Evolutionary conservation across 1,139 yeast genomes (phyloP).

Genomic region (Lodderomyces parapsilosis): DNA sequence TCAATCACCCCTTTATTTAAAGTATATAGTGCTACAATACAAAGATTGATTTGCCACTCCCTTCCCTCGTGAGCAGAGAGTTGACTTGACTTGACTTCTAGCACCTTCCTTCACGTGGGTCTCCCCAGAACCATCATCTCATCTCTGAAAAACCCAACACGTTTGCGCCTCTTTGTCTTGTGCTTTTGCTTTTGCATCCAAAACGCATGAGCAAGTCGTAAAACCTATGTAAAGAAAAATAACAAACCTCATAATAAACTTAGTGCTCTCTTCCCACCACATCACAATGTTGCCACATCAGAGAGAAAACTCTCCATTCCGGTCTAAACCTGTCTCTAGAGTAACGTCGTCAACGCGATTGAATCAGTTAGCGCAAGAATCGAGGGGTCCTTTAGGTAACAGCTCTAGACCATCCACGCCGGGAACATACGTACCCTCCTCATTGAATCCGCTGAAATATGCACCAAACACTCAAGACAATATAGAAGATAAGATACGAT

Average conservation of each 20-base stretch:
- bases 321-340: slow-evolving; percentile 35
- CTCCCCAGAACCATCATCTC: too few relatives aligned
- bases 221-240: too few relatives aligned
- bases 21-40: not conserved
- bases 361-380: slow-evolving; percentile 19
- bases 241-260: too few relatives aligned
- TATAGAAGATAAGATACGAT: slow-evolving; percentile 17
- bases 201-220: too few relatives aligned
- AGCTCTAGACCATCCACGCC: slow-evolving; percentile 27
- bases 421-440: slow-evolving; percentile 33
- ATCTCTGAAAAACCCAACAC: too few relatives aligned
- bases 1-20: not conserved
- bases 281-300: slow-evolving; percentile 22
- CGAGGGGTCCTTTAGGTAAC: not conserved
- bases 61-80: not conserved
- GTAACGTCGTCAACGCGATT: slow-evolving; percentile 34
- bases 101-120: too few relatives aligned
- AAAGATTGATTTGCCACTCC: not conserved
- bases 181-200: too few relatives aligned
- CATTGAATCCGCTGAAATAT: slow-evolving; percentile 39
- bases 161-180: too few relatives aligned
- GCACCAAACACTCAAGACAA: slow-evolving; percentile 18
- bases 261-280: too few relatives aligned
- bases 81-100: too few relatives aligned
- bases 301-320: slow-evolving; percentile 18